phyloP scores from a whole-genome alignment of 306 rosid genomes.

The Cicer arietinum region DNA sequence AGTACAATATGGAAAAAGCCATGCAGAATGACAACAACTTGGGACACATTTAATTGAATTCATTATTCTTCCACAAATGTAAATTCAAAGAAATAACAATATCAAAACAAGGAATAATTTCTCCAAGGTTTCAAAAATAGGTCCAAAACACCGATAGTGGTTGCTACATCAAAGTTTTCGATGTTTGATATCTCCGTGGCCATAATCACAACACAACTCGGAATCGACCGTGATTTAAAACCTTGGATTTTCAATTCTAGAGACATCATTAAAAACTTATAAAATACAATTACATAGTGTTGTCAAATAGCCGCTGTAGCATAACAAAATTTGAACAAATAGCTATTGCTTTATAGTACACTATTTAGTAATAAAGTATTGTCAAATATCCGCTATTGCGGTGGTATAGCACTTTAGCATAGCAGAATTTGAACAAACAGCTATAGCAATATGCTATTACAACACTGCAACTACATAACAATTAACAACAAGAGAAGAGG shows the following conservation, averaged over 20 bases:
- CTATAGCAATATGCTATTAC: too few species aligned
- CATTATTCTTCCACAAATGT: slow-evolving; percentile 6
- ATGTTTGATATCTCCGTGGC: neutral
- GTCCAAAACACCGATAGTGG: neutral
- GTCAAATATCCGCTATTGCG: too few species aligned
- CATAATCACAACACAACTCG: neutral
- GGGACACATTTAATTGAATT: neutral
- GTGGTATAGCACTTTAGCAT: too few species aligned
- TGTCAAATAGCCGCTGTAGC: too few species aligned
- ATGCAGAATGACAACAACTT: slow-evolving; percentile 9
- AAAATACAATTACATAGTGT: neutral
- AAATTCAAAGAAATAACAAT: slow-evolving; percentile 23
- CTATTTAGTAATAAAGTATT: too few species aligned
- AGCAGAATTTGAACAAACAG: too few species aligned
- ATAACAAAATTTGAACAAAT: too few species aligned
- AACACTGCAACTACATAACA: neutral
- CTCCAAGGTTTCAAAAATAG: neutral
- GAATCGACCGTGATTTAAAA: neutral
- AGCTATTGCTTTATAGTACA: too few species aligned
- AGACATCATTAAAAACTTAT: neutral
- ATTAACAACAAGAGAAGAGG: neutral
- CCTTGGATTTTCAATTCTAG: neutral
- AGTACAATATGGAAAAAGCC: neutral
- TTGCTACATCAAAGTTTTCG: neutral
- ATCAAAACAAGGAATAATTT: slow-evolving; percentile 15